These are phyloP conservation scores for Plasmodium knowlesi DNA, from an alignment of 169 alveolate genomes.

Conservation along the genomic window DNA sequence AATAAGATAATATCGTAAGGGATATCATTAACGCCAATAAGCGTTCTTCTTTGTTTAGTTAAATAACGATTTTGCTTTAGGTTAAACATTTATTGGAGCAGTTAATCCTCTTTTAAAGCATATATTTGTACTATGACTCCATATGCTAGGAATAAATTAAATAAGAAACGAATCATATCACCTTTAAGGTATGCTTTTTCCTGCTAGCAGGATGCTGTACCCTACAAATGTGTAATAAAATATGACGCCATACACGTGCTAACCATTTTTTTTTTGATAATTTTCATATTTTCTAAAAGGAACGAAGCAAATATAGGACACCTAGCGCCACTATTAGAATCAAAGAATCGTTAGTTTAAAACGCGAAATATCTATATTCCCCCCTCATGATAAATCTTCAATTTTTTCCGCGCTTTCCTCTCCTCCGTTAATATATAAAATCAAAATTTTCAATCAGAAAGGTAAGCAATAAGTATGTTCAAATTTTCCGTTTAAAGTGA, in stretches of 20 bases:
- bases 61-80: background rate
- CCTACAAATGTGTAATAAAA: background rate
- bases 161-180: background rate
- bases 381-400: background rate
- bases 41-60: background rate
- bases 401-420: background rate
- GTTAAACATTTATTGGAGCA: background rate
- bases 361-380: background rate
- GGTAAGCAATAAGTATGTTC: background rate
- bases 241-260: background rate
- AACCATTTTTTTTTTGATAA: background rate
- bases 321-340: background rate
- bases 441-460: background rate
- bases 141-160: background rate
- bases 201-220: background rate
- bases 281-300: background rate
- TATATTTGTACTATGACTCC: background rate
- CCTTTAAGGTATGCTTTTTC: background rate
- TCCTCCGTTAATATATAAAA: background rate
- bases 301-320: background rate
- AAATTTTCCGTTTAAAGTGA: background rate
- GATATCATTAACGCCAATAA: background rate
- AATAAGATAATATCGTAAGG: background rate
- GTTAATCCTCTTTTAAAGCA: background rate
- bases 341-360: background rate